Evolutionary conservation across 1,284 basidiomycete genomes (phyloP).

Genomic region (Boletellus deceptivus): DNA sequence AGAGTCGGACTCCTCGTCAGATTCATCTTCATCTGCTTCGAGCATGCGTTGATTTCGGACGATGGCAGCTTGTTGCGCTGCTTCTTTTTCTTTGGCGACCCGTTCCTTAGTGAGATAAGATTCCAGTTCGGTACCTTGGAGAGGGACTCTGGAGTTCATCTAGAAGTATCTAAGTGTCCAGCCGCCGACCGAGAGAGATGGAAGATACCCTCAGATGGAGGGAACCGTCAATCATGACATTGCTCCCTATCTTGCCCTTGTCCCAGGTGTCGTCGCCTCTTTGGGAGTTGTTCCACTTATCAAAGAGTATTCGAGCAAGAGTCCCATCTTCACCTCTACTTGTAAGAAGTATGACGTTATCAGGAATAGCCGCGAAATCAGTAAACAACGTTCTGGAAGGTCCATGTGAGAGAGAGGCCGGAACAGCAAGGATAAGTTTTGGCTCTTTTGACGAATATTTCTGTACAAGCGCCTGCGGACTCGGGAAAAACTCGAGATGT

Average conservation of each 20-base stretch:
- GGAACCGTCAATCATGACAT: slow-evolving; percentile 72
- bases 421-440: slow-evolving; percentile 92
- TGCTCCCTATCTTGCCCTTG: slow-evolving; percentile 82
- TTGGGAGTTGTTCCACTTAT: slow-evolving; percentile 84
- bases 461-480: slow-evolving; percentile 76
- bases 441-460: slow-evolving; percentile 84
- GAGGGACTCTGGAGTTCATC: slow-evolving; percentile 87
- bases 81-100: slow-evolving; percentile 80
- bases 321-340: slow-evolving; percentile 77
- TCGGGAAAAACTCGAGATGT: slow-evolving; percentile 87
- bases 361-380: slow-evolving; percentile 76
- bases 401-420: slow-evolving; percentile 90
- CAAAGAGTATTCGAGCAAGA: slow-evolving; percentile 76
- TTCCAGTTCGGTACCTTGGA: slow-evolving; percentile 85
- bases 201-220: slow-evolving; percentile 63
- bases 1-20: slow-evolving; percentile 54
- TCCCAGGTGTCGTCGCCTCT: slow-evolving; percentile 80
- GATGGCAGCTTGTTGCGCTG: slow-evolving; percentile 82
- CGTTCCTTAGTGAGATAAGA: slow-evolving; percentile 78
- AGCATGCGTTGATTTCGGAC: slow-evolving; percentile 85
- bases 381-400: slow-evolving; percentile 85
- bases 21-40: slow-evolving; percentile 80
- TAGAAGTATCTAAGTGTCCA: slow-evolving; percentile 33
- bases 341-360: slow-evolving; percentile 86
- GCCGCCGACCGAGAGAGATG: neutral